Evolutionary conservation across 2,329 filamentous ascomycete species (phyloP).

Genomic region (Beauveria caledonica): DNA sequence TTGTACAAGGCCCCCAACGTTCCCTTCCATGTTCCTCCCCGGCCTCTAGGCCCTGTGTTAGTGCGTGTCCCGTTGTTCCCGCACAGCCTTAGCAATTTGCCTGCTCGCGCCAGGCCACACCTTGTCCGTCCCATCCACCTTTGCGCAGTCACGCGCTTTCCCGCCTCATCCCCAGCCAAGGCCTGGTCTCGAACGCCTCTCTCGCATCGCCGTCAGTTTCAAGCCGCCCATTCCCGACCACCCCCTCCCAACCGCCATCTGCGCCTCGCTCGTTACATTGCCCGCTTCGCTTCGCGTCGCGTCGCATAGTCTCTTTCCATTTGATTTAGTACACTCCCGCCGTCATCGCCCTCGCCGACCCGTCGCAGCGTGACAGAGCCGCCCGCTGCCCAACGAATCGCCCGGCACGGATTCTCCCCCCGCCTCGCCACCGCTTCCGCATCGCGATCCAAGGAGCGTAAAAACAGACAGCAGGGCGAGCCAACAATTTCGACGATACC

Average conservation of each 20-base stretch:
- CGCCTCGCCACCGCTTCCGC: constrained; percentile 6
- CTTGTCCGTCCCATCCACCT: background rate
- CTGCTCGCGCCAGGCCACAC: no score
- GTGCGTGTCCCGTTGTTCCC: no score
- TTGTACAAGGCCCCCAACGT: background rate
- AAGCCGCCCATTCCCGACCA: background rate
- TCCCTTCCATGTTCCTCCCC: background rate
- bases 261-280: constrained; percentile 10
- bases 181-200: constrained; percentile 21
- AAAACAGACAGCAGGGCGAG: background rate
- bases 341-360: background rate
- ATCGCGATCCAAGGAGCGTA: background rate
- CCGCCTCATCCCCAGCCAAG: constrained; percentile 21
- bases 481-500: background rate
- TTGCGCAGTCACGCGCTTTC: constrained; percentile 29
- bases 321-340: background rate
- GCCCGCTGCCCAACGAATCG: constrained; percentile 9
- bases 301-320: background rate
- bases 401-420: constrained; percentile 1
- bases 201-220: constrained; percentile 18
- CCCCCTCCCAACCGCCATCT: background rate
- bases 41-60: background rate
- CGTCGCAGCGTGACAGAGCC: background rate
- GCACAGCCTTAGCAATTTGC: no score
- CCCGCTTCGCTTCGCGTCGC: constrained; percentile 7